Percentiles rank a stretch among this genome's conserved stretches.
Evolutionary conservation across 192 early-diverging fungal species (phyloP).

Genomic region (Gaertneriomyces sp.): DNA sequence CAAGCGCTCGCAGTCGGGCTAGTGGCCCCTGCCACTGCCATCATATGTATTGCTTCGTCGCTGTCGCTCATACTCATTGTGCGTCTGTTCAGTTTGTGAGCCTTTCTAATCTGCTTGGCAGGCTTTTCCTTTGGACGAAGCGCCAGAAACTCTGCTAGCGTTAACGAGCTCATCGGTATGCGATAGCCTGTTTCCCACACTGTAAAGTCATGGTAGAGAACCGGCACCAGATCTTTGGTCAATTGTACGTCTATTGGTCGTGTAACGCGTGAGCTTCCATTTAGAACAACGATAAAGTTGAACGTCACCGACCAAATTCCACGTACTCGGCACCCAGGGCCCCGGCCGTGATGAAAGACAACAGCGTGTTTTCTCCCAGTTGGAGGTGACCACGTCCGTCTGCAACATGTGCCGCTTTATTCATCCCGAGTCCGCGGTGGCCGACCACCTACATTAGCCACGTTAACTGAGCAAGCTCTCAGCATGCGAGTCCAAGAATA

Average conservation of each 20-base stretch:
- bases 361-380: slow-evolving; percentile 87
- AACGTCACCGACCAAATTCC: slow-evolving; percentile 70
- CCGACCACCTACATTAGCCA: slow-evolving; percentile 59
- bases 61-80: slow-evolving; percentile 27
- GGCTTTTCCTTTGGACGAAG: slow-evolving; percentile 31
- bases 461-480: background rate
- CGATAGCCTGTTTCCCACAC: slow-evolving; percentile 38
- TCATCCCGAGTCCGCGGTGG: slow-evolving; percentile 87
- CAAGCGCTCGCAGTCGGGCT: slow-evolving; percentile 32
- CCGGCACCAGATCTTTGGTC: slow-evolving; percentile 79
- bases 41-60: background rate
- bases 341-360: slow-evolving; percentile 81
- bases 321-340: slow-evolving; percentile 80
- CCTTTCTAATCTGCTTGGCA: background rate
- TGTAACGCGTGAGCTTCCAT: background rate
- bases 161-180: slow-evolving; percentile 36
- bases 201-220: slow-evolving; percentile 95
- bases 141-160: slow-evolving; percentile 36
- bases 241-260: slow-evolving; percentile 75
- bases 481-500: background rate
- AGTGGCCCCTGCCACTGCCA: no score
- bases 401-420: slow-evolving; percentile 45
- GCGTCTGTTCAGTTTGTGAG: slow-evolving; percentile 1
- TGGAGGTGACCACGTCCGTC: slow-evolving; percentile 44
- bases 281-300: background rate